Base-by-base conservation (phyloP, 2,329 filamentous ascomycete genomes). In the Aspergillus sclerotialis region DNA sequence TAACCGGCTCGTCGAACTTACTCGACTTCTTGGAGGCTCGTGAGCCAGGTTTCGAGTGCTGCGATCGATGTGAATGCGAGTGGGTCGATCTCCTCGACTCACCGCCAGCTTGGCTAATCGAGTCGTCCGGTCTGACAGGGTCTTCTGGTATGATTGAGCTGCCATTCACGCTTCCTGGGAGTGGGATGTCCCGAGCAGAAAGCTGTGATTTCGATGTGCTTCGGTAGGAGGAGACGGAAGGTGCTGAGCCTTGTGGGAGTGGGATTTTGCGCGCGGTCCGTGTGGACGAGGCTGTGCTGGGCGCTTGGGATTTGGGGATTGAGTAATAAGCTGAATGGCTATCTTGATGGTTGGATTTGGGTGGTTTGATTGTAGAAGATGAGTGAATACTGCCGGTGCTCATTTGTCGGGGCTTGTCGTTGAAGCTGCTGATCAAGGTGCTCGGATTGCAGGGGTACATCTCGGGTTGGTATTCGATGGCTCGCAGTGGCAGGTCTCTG, bases 71-170 rank as follows among this genome's bases (percentile, higher is more conserved):
- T 10, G 44, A 52, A 32, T 49, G 45, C 11, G 40, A 53, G 35
- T 57, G 43, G 12, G 44, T 39, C n/a, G 52, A 56, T 14, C 50
- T 40, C 6, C 48, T 40, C 12, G 46, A 42, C 9, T 32, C 38
- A 19, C 46, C 42, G n/a, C 53, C 58, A 16, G 89, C 70, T 30
- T 87, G 83, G 45, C 80, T 79, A 40, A 88, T 76, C 0, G 87
- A 93, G 60, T 95, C 89, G 36, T 83, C 74, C 7, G 86, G 80
- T 1, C 81, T 83, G 45, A 98, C 68, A n/a, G n/a, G n/a, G n/a
- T n/a, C n/a, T 12, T 88, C 79, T 10, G 62, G 63, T 32, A 65
- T 55, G 8, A 59, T 53, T 21, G 62, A 57, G 9, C 56, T 44
- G 7, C 55, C 57, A 6, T 48, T 36, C 12, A 56, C 48, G 34